These are phyloP conservation scores for Populus euphratica DNA, from an alignment of 345 rosid species.

Conservation along the genomic window DNA sequence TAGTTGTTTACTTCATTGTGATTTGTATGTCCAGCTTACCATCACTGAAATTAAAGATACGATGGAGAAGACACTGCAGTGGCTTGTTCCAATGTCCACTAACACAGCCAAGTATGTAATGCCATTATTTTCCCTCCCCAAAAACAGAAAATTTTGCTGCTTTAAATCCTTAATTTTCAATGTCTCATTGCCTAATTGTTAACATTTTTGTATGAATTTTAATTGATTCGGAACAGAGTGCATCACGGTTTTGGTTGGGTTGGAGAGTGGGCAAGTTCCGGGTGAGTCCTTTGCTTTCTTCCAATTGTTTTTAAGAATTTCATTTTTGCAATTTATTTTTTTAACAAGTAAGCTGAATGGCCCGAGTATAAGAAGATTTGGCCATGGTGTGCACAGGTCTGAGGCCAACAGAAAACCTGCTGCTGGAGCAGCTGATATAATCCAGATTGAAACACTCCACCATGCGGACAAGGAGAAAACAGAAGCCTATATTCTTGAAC, in stretches of 20 bases:
- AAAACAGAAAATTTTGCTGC: background rate
- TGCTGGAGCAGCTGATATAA: slow-evolving; percentile 44
- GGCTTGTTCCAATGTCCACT: slow-evolving; percentile 80
- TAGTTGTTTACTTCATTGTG: background rate
- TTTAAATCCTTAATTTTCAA: background rate
- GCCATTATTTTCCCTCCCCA: background rate
- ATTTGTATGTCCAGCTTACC: slow-evolving; percentile 45
- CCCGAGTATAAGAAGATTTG: background rate
- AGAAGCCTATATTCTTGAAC: slow-evolving; percentile 75
- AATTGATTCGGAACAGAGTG: slow-evolving; percentile 13
- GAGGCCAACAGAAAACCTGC: slow-evolving; percentile 49
- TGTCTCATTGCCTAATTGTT: background rate
- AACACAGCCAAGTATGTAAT: slow-evolving; percentile 74
- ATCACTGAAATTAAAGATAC: slow-evolving; percentile 60
- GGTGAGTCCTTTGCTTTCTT: slow-evolving; percentile 14
- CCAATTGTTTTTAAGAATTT: background rate
- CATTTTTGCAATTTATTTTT: background rate
- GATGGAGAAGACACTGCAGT: slow-evolving; percentile 76
- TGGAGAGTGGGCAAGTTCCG: slow-evolving; percentile 34
- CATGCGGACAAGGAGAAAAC: slow-evolving; percentile 80
- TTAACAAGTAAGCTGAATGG: background rate
- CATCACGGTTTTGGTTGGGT: slow-evolving; percentile 41
- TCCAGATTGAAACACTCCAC: slow-evolving; percentile 76
- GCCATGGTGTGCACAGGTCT: slow-evolving; percentile 39
- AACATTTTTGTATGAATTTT: background rate